phyloP scores from a whole-genome alignment of 2,329 filamentous ascomycete genomes.

The Claviceps sorghi region DNA sequence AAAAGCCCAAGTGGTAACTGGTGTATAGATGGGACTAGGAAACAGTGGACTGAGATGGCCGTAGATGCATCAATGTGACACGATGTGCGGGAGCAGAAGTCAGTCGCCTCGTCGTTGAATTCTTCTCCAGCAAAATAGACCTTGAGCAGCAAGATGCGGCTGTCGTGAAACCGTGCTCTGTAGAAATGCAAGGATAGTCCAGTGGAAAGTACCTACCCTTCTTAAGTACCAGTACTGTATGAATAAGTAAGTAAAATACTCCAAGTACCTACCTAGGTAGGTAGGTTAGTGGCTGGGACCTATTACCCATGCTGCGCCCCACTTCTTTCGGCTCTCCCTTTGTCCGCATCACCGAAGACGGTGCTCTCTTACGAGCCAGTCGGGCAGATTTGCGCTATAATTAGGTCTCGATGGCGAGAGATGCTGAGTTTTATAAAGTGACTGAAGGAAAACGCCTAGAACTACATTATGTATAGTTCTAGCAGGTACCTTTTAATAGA shows the following conservation, averaged over 20 bases:
- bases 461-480: too few species aligned
- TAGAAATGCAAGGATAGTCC: not conserved
- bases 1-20: not conserved
- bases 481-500: too few species aligned
- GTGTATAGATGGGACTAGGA: not conserved
- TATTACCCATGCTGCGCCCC: not conserved
- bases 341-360: not conserved
- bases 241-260: too few species aligned
- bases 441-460: too few species aligned
- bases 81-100: not conserved
- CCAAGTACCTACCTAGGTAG: too few species aligned
- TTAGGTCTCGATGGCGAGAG: too few species aligned
- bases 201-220: not conserved
- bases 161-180: not conserved
- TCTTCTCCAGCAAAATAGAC: not conserved
- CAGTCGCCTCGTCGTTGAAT: not conserved
- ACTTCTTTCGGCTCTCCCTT: not conserved
- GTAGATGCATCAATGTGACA: not conserved
- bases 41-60: not conserved
- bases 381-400: too few species aligned
- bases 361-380: too few species aligned
- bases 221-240: too few species aligned
- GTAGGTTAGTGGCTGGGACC: not conserved
- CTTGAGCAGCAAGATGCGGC: not conserved
- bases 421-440: too few species aligned